Conservation (phyloP, 495 filamentous ascomycete species). For the Aspergillus affinis region DNA sequence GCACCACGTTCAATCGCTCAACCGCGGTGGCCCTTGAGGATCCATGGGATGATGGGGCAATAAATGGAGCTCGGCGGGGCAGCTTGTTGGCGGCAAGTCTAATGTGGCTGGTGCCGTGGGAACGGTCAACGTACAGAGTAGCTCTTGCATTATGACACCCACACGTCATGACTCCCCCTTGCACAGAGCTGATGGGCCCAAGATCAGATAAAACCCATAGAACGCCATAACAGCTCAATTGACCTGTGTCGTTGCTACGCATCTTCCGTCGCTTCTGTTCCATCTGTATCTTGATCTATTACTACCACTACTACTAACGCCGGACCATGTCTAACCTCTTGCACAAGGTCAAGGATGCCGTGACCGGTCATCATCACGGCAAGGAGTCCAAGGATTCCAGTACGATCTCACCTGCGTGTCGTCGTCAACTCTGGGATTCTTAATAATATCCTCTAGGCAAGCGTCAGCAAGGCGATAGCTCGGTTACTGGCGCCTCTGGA, state of each 20-base stretch:
- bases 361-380: constrained; percentile 41
- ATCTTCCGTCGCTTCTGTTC: background rate
- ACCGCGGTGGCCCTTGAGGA: background rate
- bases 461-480: constrained; percentile 38
- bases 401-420: background rate
- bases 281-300: background rate
- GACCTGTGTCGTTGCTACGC: background rate
- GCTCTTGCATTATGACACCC: background rate
- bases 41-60: background rate
- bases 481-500: constrained; percentile 27
- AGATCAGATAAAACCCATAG: background rate
- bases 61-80: background rate
- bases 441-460: constrained; percentile 7
- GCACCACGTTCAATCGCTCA: too few relatives aligned
- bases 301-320: background rate
- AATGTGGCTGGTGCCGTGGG: background rate
- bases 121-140: too few relatives aligned
- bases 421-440: constrained; percentile 6
- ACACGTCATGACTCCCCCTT: background rate
- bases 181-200: too few relatives aligned
- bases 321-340: constrained; percentile 60
- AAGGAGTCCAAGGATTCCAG: constrained; percentile 14
- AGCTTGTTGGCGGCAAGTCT: background rate
- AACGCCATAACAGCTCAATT: too few relatives aligned
- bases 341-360: constrained; percentile 72